Evolutionary conservation across 345 rosid genomes (phyloP), one percentile per base, ranked within the genome.

Genomic region (Camelina neglecta): DNA sequence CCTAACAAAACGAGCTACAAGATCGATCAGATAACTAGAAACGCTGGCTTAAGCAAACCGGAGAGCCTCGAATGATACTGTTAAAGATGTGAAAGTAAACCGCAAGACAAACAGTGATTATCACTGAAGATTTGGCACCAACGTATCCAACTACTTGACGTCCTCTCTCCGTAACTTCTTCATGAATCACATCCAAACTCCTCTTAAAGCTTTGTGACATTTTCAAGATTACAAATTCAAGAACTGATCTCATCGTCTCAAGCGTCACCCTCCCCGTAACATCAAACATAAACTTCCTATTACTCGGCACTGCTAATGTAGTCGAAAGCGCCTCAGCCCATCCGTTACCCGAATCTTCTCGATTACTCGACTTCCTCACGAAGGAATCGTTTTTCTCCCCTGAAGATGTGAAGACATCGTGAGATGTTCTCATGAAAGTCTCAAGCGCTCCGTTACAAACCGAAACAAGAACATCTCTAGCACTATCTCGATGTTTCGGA

Each of bases 251-350:
- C 67, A 87, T 71, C 0, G 93, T 87, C 71, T 85, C 95, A 2
- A 91, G 71, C 7, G 99, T 93, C 67, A 93, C 99, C 81, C 94
- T 85, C 60, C 99, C 96, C 0, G 97, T 93, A 76, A 93, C 89
- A 73, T 96, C 97, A 36, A 93, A 85, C 87, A 89, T 85, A 67
- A 93, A 87, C 82, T 66, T 85, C 81, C 86, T 82, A 79, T 96
- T 96, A 47, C 84, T 79, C 1, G 99, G 99, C 56, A 84, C 85
- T 6, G 95, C 83, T 80, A 86, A 78, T 3, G 92, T 86, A 35
- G 96, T 84, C 5, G 92, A 75, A 47, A 89, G 71, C 73, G 67
- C 71, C 11, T 74, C 78, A 15, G 75, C 84, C 92, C 93, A 88
- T 56, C 90, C 90, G 5, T 74, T 69, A 8, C 36, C 59, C 1